Evolutionary conservation across 2,329 filamentous ascomycete genomes (phyloP).

Genomic region (Pseudophaeomoniella oleicola): DNA sequence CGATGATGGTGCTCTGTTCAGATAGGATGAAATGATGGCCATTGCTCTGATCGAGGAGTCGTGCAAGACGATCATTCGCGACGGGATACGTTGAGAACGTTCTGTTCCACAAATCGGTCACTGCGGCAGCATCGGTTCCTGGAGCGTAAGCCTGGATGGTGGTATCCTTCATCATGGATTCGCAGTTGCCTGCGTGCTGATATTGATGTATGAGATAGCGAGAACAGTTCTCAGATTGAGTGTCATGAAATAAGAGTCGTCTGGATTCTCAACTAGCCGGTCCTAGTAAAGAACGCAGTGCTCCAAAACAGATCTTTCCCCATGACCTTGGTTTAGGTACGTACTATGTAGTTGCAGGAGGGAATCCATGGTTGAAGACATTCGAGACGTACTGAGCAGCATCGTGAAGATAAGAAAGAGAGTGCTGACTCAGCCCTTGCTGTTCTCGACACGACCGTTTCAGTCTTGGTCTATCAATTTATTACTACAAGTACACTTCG

Average conservation of each 20-base stretch:
- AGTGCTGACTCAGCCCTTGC: too few relatives aligned
- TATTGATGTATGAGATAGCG: constrained; percentile 1
- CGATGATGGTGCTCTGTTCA: background rate
- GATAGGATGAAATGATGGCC: constrained; percentile 1
- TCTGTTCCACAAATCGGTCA: constrained; percentile 1
- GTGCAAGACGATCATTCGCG: constrained; percentile 1
- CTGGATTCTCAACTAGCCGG: too few relatives aligned
- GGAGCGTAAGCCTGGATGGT: background rate
- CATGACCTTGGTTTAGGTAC: too few relatives aligned
- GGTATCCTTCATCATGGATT: background rate
- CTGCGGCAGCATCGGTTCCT: constrained; percentile 1
- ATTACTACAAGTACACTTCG: too few relatives aligned
- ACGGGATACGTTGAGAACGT: constrained; percentile 1
- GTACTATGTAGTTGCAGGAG: too few relatives aligned
- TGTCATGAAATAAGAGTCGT: background rate
- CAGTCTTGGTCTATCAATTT: too few relatives aligned
- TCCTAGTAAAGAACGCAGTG: too few relatives aligned
- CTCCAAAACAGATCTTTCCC: too few relatives aligned
- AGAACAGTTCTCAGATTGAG: background rate
- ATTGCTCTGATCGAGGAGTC: constrained; percentile 1
- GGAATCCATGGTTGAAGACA: too few relatives aligned
- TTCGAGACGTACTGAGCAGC: too few relatives aligned
- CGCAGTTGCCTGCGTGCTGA: background rate
- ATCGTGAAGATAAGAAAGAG: too few relatives aligned
- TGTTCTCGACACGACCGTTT: too few relatives aligned